Evolutionary conservation across 1,284 basidiomycete species (phyloP).

Genomic region (Cerioporus squamosus): DNA sequence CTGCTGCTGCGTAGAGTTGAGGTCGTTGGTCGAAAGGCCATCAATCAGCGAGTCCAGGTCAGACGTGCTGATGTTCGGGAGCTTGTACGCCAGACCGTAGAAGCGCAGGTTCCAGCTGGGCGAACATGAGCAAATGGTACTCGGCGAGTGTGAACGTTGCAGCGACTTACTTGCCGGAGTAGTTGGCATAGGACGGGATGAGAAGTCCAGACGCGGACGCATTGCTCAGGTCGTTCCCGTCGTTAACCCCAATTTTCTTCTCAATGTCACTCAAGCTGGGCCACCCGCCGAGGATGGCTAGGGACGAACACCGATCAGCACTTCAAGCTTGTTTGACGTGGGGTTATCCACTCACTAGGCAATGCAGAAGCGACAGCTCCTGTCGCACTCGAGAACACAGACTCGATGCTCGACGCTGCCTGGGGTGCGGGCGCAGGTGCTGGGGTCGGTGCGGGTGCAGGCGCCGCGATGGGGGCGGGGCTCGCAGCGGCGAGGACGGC

Average conservation of each 20-base stretch:
- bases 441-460: slow-evolving; percentile 15
- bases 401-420: slow-evolving; percentile 19
- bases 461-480: slow-evolving; percentile 14
- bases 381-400: slow-evolving; percentile 26
- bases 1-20: slow-evolving; percentile 25
- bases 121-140: neutral
- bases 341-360: slow-evolving; percentile 17
- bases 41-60: slow-evolving; percentile 30
- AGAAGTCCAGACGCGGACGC: slow-evolving; percentile 28
- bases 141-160: neutral
- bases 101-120: slow-evolving; percentile 33
- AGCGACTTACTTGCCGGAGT: slow-evolving; percentile 23
- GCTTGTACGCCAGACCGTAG: slow-evolving; percentile 32
- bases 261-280: slow-evolving; percentile 33
- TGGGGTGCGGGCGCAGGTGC: slow-evolving; percentile 25
- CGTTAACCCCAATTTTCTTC: slow-evolving; percentile 25
- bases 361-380: slow-evolving; percentile 29
- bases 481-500: slow-evolving; percentile 9
- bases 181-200: slow-evolving; percentile 32
- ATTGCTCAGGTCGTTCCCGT: slow-evolving; percentile 24
- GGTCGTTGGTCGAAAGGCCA: slow-evolving; percentile 28
- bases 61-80: slow-evolving; percentile 29
- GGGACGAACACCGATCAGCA: neutral
- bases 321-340: neutral
- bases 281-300: slow-evolving; percentile 30